These are phyloP conservation scores for Annulohypoxylon bovei DNA, from an alignment of 495 filamentous ascomycete species.

Conservation along the genomic window DNA sequence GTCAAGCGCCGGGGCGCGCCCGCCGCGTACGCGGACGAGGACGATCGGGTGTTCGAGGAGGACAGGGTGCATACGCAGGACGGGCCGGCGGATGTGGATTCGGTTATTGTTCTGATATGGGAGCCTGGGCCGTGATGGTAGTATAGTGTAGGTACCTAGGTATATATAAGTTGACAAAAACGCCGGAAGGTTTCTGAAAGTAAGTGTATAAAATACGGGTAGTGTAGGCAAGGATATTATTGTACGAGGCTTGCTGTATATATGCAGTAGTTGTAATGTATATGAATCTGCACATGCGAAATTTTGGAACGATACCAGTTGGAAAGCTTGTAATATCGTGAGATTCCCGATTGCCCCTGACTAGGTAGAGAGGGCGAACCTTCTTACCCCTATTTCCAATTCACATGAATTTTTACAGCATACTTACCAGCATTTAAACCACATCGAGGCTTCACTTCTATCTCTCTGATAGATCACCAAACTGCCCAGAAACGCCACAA, in stretches of 20 bases:
- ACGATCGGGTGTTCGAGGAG: conserved; percentile 38
- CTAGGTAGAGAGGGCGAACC: too few species aligned
- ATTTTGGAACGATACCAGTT: neutral
- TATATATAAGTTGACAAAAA: too few species aligned
- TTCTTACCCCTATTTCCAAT: too few species aligned
- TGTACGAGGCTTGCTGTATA: neutral
- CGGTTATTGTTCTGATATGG: conserved; percentile 48
- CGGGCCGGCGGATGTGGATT: conserved; percentile 43
- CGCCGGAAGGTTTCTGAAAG: too few species aligned
- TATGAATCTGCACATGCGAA: neutral
- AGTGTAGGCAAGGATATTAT: neutral
- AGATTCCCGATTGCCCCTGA: neutral
- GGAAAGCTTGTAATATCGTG: neutral
- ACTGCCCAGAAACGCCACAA: neutral
- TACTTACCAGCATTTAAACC: neutral
- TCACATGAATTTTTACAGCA: too few species aligned
- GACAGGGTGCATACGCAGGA: conserved; percentile 44
- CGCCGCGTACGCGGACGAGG: conserved; percentile 32
- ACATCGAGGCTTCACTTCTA: neutral
- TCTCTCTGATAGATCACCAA: neutral
- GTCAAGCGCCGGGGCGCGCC: conserved; percentile 42
- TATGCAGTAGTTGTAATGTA: neutral
- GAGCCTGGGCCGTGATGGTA: too few species aligned
- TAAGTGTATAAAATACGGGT: too few species aligned
- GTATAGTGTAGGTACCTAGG: too few species aligned